phyloP scores from a whole-genome alignment of 305 asterid species.

The Solanum hybrid region DNA sequence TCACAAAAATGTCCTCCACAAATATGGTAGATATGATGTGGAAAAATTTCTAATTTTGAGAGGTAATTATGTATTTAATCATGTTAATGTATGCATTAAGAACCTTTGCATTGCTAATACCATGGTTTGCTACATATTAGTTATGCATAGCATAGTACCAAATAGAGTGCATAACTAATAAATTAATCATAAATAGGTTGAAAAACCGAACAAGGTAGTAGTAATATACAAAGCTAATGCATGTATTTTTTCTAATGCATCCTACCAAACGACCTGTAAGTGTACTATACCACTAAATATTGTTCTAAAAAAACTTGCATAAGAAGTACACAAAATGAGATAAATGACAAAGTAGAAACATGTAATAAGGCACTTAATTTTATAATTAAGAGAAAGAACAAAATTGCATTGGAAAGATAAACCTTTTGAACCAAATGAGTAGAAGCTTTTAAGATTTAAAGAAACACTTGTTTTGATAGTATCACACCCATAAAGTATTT shows the following conservation, averaged over 20 bases:
- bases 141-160: background rate
- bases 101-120: background rate
- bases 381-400: background rate
- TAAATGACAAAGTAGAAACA: background rate
- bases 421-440: background rate
- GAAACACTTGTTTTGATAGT: background rate
- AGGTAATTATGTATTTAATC: background rate
- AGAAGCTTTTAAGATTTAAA: background rate
- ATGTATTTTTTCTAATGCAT: background rate
- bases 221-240: background rate
- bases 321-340: background rate
- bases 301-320: background rate
- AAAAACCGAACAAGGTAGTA: background rate
- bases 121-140: background rate
- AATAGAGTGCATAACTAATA: background rate
- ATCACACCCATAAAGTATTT: background rate
- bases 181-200: background rate
- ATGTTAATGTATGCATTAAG: background rate
- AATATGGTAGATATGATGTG: background rate
- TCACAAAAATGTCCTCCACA: background rate
- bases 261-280: background rate
- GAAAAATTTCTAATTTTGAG: background rate
- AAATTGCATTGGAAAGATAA: background rate
- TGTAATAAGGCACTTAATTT: background rate
- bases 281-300: background rate